Base-by-base conservation (phyloP, 2,329 filamentous ascomycete genomes). In the Colletotrichum tofieldiae region DNA sequence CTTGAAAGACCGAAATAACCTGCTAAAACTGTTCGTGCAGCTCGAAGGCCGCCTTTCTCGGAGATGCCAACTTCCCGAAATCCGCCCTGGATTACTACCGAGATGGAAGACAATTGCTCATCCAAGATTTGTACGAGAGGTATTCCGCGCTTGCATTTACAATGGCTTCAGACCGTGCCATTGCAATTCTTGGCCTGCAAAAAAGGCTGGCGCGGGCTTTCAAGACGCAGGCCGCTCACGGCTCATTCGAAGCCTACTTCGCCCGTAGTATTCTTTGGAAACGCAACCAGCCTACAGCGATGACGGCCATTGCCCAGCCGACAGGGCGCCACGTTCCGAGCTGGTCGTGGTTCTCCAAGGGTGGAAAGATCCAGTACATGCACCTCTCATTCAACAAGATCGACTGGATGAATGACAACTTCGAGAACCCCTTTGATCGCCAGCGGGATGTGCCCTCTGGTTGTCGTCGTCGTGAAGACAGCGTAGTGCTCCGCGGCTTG, bases 301-400 rank as follows among this genome's bases (percentile, higher is more conserved):
- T 70, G 61, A 65, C 26, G 23, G 2, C 43, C 6, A 59, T 70
- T 5, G 11, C 29, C 16, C 67, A 65, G 52, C 43, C 60, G 23
- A 16, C 35, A 0, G 18, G 61, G 20, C 43, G 11, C 16, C 47
- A 5, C 23, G 61, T 70, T n/a, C 67, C 67, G 1, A 70, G 23
- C 9, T 70, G 67, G 67, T 70, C 67, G 2, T 70, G 67, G 67
- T 59, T 65, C 43, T 70, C 67, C 35, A 70, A 70, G 37, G 35
- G 23, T 3, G 67, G 67, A 18, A 52, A 49, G 9, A 70, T 70
- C 26, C 35, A 43, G 61, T 70, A 65, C 52, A 65, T 70, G 67
- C 2, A 54, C 7, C 67, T 65, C 1, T n/a, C 41, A 14, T 65
- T 70, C n/a, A 37, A 65, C 8, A 65, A 59, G 35, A 52, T 52